Conservation (phyloP, 257 asterid species). For the Leptodermis oblonga region DNA sequence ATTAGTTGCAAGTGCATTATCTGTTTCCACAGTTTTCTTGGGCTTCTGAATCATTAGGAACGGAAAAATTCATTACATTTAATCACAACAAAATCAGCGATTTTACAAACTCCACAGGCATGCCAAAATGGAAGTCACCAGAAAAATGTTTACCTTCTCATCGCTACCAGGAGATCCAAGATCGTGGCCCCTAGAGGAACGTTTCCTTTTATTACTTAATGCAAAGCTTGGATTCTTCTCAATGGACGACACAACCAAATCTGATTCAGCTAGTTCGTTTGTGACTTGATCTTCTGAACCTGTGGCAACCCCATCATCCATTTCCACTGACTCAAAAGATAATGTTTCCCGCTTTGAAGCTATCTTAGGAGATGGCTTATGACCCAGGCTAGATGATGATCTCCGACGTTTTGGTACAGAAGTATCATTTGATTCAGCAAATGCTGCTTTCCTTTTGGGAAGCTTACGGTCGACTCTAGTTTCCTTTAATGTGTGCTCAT, state of each 20-base stretch:
- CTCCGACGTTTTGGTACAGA: conserved; percentile 83
- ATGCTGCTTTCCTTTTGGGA: conserved; percentile 55
- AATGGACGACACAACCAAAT: conserved; percentile 39
- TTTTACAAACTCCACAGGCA: background rate
- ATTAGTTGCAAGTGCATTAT: conserved; percentile 31
- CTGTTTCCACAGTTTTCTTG: conserved; percentile 38
- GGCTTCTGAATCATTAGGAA: conserved; percentile 47
- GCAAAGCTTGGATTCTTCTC: conserved; percentile 43
- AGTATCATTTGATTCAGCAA: conserved; percentile 47
- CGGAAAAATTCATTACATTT: background rate
- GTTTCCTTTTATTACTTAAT: conserved; percentile 58
- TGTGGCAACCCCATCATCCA: conserved; percentile 43
- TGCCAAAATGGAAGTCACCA: conserved; percentile 10
- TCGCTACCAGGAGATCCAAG: conserved; percentile 27
- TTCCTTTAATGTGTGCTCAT: conserved; percentile 41
- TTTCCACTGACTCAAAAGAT: conserved; percentile 37
- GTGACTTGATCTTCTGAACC: conserved; percentile 53
- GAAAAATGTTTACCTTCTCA: conserved; percentile 49
- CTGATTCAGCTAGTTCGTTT: conserved; percentile 50
- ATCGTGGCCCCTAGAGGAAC: conserved; percentile 37
- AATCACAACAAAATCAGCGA: background rate
- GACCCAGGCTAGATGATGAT: conserved; percentile 57
- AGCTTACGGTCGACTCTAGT: conserved; percentile 34
- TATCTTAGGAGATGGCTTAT: conserved; percentile 33
- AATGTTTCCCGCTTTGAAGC: conserved; percentile 35